Conservation (phyloP, 352 stramenopile genomes). For the Pythium phragmiticola region DNA sequence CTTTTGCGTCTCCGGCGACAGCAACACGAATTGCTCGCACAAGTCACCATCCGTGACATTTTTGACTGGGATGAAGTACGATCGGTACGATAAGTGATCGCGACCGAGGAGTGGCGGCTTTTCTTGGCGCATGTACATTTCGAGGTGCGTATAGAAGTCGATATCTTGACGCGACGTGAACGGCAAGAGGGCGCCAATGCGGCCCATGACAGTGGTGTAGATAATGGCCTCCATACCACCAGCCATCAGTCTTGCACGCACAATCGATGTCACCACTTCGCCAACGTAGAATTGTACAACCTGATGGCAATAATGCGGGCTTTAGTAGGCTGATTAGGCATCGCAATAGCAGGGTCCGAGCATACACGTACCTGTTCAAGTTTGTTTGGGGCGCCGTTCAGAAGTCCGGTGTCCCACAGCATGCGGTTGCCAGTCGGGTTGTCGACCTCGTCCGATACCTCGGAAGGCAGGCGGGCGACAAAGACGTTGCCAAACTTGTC, state of each 20-base stretch:
- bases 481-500: conserved; percentile 99
- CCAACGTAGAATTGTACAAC: conserved; percentile 97
- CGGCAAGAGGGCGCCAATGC: conserved; percentile 95
- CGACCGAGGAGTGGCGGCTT: conserved; percentile 92
- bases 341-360: background rate
- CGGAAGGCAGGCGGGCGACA: conserved; percentile 91
- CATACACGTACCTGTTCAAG: conserved; percentile 84
- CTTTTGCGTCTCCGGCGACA: conserved; percentile 94
- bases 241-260: conserved; percentile 93
- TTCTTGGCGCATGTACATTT: conserved; percentile 95
- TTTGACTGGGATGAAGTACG: conserved; percentile 98
- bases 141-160: conserved; percentile 98
- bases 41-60: conserved; percentile 98
- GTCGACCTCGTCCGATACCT: conserved; percentile 95
- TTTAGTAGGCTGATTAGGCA: background rate
- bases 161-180: conserved; percentile 97
- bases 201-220: conserved; percentile 96
- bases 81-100: conserved; percentile 97
- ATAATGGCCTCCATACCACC: conserved; percentile 96
- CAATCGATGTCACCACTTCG: conserved; percentile 98
- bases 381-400: conserved; percentile 96
- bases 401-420: conserved; percentile 93
- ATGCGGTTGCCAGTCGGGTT: conserved; percentile 95
- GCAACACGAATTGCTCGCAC: conserved; percentile 94
- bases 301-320: conserved; percentile 19